Conservation (phyloP, 1,284 basidiomycete species). For the Ganoderma lingzhi region DNA sequence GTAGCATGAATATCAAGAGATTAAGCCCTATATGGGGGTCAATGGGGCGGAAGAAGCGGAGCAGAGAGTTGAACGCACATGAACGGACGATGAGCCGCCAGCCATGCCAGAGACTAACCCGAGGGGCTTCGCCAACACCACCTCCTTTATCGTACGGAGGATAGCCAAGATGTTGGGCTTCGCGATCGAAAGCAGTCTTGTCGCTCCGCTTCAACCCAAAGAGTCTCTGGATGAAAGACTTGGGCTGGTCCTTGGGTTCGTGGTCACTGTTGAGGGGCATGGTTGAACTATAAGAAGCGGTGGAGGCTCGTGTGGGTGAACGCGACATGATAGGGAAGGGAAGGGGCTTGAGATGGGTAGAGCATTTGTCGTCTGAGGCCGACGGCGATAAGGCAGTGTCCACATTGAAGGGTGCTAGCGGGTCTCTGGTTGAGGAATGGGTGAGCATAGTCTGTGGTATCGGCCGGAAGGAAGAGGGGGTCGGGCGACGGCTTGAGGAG, state of each 20-base stretch:
- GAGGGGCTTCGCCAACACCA: slow-evolving; percentile 15
- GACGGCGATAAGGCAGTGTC: slow-evolving; percentile 26
- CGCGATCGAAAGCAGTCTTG: slow-evolving; percentile 27
- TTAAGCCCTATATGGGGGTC: slow-evolving; percentile 63
- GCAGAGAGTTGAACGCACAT: slow-evolving; percentile 50
- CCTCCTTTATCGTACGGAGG: slow-evolving; percentile 26
- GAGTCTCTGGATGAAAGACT: slow-evolving; percentile 30
- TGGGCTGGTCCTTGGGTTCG: slow-evolving; percentile 13
- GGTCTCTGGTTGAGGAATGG: slow-evolving; percentile 32
- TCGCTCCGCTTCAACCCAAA: slow-evolving; percentile 31
- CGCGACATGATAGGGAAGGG: slow-evolving; percentile 34
- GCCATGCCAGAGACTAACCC: slow-evolving; percentile 46
- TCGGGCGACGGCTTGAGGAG: slow-evolving; percentile 15
- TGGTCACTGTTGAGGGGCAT: slow-evolving; percentile 35
- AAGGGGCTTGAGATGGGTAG: slow-evolving; percentile 27
- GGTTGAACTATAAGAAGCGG: slow-evolving; percentile 37
- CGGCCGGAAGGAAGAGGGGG: slow-evolving; percentile 1
- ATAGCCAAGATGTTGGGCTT: slow-evolving; percentile 28
- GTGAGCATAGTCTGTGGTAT: slow-evolving; percentile 34
- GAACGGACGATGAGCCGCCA: slow-evolving; percentile 66
- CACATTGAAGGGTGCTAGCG: slow-evolving; percentile 26
- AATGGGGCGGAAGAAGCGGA: slow-evolving; percentile 11
- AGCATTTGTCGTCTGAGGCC: slow-evolving; percentile 31
- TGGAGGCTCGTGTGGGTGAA: slow-evolving; percentile 34
- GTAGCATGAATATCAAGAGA: slow-evolving; percentile 62